phyloP scores from a whole-genome alignment of 257 asterid genomes.

The Ophiorrhiza pumila region DNA sequence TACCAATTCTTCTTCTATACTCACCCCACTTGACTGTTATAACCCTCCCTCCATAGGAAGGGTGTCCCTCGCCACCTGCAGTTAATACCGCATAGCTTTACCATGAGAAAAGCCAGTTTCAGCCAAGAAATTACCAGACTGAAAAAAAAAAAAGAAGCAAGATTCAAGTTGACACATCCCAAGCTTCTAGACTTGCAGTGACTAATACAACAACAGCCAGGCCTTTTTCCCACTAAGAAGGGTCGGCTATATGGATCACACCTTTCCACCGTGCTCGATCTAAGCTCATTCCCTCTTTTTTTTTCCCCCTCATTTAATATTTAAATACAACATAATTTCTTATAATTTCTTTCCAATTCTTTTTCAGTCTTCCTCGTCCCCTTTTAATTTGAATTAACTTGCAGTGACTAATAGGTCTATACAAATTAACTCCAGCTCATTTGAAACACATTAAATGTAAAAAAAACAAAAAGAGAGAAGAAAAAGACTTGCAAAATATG shows the following conservation, averaged over 20 bases:
- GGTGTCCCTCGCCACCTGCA: conserved; percentile 64
- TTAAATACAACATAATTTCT: too few species aligned
- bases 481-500: not conserved
- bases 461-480: not conserved
- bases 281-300: too few species aligned
- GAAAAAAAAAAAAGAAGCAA: not conserved
- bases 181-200: not conserved
- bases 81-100: not conserved
- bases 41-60: conserved; percentile 64
- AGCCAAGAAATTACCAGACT: not conserved
- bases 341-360: too few species aligned
- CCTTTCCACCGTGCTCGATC: too few species aligned
- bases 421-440: not conserved
- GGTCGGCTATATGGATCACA: too few species aligned
- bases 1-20: conserved; percentile 66
- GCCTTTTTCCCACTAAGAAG: too few species aligned
- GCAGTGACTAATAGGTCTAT: not conserved
- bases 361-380: too few species aligned
- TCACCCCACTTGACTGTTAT: conserved; percentile 74
- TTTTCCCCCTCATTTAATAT: too few species aligned
- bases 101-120: not conserved
- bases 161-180: not conserved
- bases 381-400: too few species aligned
- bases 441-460: not conserved
- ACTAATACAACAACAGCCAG: too few species aligned